Conservation (phyloP, 805 yeast genomes). For the Priceomyces haplophilus region DNA sequence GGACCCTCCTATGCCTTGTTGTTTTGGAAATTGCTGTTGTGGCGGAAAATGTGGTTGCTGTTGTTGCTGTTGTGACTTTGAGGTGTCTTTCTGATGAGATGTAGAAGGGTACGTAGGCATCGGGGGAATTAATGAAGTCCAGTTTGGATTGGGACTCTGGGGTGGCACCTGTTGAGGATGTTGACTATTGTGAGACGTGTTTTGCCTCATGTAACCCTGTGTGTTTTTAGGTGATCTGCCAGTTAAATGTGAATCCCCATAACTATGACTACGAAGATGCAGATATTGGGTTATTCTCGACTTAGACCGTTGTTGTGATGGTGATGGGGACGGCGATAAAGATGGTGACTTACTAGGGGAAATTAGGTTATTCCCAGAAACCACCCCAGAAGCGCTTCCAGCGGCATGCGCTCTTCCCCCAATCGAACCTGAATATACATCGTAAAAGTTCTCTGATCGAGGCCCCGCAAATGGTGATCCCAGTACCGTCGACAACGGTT, state of each 20-base stretch:
- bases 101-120: slow-evolving; percentile 21
- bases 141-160: slow-evolving; percentile 14
- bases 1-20: not conserved
- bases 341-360: slow-evolving; percentile 3
- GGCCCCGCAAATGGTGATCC: slow-evolving; percentile 6
- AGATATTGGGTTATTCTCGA: not conserved
- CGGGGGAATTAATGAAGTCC: slow-evolving; percentile 37
- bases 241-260: not conserved
- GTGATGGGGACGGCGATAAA: slow-evolving; percentile 1
- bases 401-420: not conserved
- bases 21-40: not conserved
- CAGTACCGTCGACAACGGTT: slow-evolving; percentile 5
- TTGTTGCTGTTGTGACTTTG: not conserved
- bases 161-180: slow-evolving; percentile 4
- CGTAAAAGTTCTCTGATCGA: not conserved
- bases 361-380: not conserved
- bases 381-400: not conserved
- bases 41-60: not conserved
- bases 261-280: slow-evolving; percentile 4
- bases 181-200: not conserved
- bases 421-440: not conserved
- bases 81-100: slow-evolving; percentile 10
- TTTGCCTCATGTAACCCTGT: not conserved
- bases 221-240: not conserved
- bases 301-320: not conserved